These are phyloP conservation scores for Candida maesae DNA, from an alignment of 805 yeast genomes.

Conservation along the genomic window DNA sequence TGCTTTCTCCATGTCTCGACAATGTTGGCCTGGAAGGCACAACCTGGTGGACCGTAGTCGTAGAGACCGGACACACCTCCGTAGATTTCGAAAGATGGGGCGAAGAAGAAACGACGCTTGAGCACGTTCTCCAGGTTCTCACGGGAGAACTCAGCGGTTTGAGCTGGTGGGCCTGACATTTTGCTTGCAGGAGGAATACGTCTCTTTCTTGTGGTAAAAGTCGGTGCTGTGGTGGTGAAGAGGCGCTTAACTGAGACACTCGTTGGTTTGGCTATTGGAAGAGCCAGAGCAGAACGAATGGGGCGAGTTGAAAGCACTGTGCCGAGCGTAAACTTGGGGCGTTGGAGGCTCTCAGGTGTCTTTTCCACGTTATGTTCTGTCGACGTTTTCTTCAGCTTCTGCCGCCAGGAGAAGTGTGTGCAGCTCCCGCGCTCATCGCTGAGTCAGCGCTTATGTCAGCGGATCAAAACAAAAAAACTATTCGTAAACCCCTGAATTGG, in stretches of 20 bases:
- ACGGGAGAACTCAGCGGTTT: slow-evolving; percentile 56
- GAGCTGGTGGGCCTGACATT: slow-evolving; percentile 22
- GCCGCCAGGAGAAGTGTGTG: too few species aligned
- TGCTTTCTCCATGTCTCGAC: slow-evolving; percentile 97
- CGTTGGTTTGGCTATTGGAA: neutral
- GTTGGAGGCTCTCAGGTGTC: too few species aligned
- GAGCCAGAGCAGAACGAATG: neutral
- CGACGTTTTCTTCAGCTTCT: too few species aligned
- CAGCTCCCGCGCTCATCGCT: too few species aligned
- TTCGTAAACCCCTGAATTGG: neutral
- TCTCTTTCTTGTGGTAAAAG: neutral
- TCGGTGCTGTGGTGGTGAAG: neutral
- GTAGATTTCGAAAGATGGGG: slow-evolving; percentile 95
- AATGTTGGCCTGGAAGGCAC: slow-evolving; percentile 95
- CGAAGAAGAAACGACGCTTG: slow-evolving; percentile 94
- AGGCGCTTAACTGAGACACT: neutral
- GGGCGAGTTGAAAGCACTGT: neutral
- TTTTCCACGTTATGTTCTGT: too few species aligned
- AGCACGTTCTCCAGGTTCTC: slow-evolving; percentile 86
- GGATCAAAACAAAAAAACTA: too few species aligned
- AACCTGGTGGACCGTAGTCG: slow-evolving; percentile 99
- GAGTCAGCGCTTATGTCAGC: too few species aligned
- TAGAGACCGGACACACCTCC: slow-evolving; percentile 98
- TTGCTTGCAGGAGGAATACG: slow-evolving; percentile 3
- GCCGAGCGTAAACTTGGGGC: neutral